Base-by-base conservation (phyloP, 1,139 yeast genomes). In the Candida sp. region DNA sequence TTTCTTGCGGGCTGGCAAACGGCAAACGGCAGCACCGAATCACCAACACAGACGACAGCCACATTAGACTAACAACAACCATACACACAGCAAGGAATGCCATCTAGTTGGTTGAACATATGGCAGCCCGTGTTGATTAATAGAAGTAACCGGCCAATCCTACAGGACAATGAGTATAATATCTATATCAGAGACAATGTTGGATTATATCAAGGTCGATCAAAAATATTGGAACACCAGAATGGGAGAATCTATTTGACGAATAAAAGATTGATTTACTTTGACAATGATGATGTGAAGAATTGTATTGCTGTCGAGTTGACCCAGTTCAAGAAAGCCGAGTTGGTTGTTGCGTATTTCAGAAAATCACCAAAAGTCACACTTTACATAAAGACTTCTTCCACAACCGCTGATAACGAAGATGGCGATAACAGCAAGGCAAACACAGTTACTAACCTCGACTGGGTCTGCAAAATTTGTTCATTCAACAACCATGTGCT, bases 401-500 rank as follows among this genome's bases (percentile, higher is more conserved):
- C 30, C 27, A 37, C 3, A 3, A 37, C 42, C 5, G 26, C 35
- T 4, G 28, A 30, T 31, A 38, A 26, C 6, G 42, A 5, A 9
- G 40, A 38, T 5, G 26, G 38, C 35, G 44, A n/a, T 2, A 22
- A 12, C n/a, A 33, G 41, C 23, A 5, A 32, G 5, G 7, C 38
- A 27, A 48, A 44, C 33, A 53, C 58, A 42, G 52, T 40, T 50
- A 52, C 32, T 38, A 48, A 54, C 9, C 52, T 72, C n/a, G 76
- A 79, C 30, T 93, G 98, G 98, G 79, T 81, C 1, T 93, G 98
- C 66, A 86, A 89, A 9, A 92, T 93, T 4, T 93, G 98, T 66
- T 86, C 86, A 41, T 88, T 78, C 59, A 77, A 86, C 27, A 92
- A 92, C 63, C 74, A 73, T 28, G 65, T 83, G 4, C 63, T 69